These are phyloP conservation scores for Annulohypoxylon nitens DNA, from an alignment of 495 filamentous ascomycete species.

Conservation along the genomic window DNA sequence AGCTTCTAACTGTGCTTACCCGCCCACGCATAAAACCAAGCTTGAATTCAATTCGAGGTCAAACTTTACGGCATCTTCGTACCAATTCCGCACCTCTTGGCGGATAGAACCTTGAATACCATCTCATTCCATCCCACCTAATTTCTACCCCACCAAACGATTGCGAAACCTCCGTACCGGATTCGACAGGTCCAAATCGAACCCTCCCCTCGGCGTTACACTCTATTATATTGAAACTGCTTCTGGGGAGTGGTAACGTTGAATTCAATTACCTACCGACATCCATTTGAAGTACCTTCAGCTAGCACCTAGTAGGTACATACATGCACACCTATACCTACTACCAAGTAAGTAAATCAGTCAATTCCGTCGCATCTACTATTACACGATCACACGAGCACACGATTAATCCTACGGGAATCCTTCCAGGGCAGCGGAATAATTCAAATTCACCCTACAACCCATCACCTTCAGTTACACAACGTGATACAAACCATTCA, in stretches of 20 bases:
- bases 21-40: conserved; percentile 20
- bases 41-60: neutral
- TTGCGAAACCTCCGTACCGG: conserved; percentile 7
- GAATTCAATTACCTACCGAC: neutral
- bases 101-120: neutral
- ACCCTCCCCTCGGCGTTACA: neutral
- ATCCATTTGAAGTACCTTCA: too few relatives aligned
- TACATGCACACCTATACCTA: too few relatives aligned
- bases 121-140: neutral
- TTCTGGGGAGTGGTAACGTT: conserved; percentile 8
- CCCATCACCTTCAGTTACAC: neutral
- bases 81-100: neutral
- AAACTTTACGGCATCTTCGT: neutral
- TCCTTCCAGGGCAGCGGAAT: neutral
- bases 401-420: neutral
- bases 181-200: conserved; percentile 10
- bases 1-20: conserved; percentile 17
- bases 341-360: too few relatives aligned
- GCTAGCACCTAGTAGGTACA: too few relatives aligned
- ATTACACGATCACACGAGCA: conserved; percentile 1
- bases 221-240: neutral
- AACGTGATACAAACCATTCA: conserved; percentile 1
- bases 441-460: neutral
- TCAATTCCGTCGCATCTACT: neutral
- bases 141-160: conserved; percentile 10